These are phyloP conservation scores for Chlamydomonas schloesseri DNA, from an alignment of 139 green algal species.

Conservation along the genomic window DNA sequence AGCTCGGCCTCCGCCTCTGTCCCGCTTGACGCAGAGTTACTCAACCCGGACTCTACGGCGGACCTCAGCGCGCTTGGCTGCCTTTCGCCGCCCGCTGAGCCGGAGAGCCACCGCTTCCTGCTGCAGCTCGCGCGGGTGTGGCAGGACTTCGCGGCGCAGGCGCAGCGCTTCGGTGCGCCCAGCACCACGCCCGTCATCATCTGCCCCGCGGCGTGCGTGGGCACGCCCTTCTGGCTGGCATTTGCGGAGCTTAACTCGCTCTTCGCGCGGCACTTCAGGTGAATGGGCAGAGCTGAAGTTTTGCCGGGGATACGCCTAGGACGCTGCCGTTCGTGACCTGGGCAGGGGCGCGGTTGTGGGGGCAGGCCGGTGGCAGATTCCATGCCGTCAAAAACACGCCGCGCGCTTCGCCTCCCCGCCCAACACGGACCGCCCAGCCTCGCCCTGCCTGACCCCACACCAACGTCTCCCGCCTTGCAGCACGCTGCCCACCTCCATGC, in stretches of 20 bases:
- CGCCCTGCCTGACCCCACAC: too few species aligned
- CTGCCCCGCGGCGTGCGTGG: neutral
- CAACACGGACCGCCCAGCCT: too few species aligned
- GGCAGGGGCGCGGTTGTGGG: too few species aligned
- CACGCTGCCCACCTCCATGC: constrained; percentile 21
- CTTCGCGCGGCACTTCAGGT: constrained; percentile 16
- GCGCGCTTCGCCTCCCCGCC: too few species aligned
- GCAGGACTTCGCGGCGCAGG: neutral
- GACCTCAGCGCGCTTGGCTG: neutral
- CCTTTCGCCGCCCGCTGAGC: neutral
- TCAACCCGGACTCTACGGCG: too few species aligned
- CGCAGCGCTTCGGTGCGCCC: neutral
- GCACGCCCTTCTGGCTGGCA: constrained; percentile 24
- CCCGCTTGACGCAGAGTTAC: neutral
- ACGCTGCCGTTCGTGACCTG: too few species aligned
- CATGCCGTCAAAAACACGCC: too few species aligned
- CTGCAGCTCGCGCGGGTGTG: neutral
- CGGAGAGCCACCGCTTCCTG: neutral
- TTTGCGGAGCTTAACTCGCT: constrained; percentile 42
- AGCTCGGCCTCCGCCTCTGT: neutral
- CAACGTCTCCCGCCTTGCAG: too few species aligned
- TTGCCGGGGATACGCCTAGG: too few species aligned
- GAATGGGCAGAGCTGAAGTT: too few species aligned
- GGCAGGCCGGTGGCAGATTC: too few species aligned
- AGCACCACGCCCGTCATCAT: neutral